Base-by-base conservation (phyloP, 2,329 filamentous ascomycete genomes). In the Clonostachys solani region DNA sequence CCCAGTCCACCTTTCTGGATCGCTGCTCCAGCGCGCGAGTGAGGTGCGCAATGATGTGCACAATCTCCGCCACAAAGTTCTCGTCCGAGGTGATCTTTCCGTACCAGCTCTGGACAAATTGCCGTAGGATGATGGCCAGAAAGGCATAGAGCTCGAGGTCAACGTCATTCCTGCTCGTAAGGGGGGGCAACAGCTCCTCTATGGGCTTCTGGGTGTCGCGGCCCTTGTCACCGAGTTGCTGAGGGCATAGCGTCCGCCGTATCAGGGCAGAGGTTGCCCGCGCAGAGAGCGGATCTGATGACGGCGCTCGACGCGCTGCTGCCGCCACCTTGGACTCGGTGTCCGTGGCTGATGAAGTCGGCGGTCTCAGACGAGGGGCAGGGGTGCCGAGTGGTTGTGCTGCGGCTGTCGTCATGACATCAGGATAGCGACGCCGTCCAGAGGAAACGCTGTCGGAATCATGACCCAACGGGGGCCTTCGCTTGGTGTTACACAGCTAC, bases 61-160 rank as follows among this genome's bases (percentile, higher is more conserved):
- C 77, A 49, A 96, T 80, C 70, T 96, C 92, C 55, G 87, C 85
- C 50, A 94, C 84, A 61, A 99, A 95, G 12, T 82, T 78, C 62
- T 92, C 87, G 67, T 99, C 92, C 5, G 90, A 83, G 2, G 92
- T 96, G 64, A 99, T 94, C 65, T 86, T 92, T 54, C 76, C 78
- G 72, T 99, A 99, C 94, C 94, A 99, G 33, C 83, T 84, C 64
- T 94, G 86, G 36, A 99, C 87, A 63, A 91, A 96, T 54, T 96
- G 91, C 59, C 88, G 84, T 57, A 96, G 76, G 51, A 97, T 83
- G 49, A 97, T 87, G 45, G 94, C 88, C 50, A 99, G 84, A 50
- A 97, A 80, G 29, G 89, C 92, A 63, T 97, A 99, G 5, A 99
- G 78, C 68, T 99, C 88, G 48, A 95, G 72, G 65, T 99, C 94